These are phyloP conservation scores for Lactarius sanguifluus DNA, from an alignment of 768 basidiomycete genomes.

Conservation along the genomic window DNA sequence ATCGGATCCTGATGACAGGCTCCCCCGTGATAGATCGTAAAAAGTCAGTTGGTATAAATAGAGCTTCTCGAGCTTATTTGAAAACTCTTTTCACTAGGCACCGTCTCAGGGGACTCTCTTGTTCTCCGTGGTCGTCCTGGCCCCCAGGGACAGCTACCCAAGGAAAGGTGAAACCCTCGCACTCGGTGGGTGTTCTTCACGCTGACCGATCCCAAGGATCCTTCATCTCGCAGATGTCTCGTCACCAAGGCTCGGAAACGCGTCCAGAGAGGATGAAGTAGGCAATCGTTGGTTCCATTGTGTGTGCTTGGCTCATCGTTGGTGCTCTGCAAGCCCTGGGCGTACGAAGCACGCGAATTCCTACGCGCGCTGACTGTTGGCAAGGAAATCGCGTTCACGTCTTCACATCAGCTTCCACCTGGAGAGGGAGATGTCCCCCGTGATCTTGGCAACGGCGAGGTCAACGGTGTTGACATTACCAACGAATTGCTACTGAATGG, in stretches of 20 bases:
- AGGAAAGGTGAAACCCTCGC: slow-evolving; percentile 68
- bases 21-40: slow-evolving; percentile 48
- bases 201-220: slow-evolving; percentile 50
- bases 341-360: slow-evolving; percentile 92
- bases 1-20: background rate
- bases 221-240: slow-evolving; percentile 86
- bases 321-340: slow-evolving; percentile 61
- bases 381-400: slow-evolving; percentile 83
- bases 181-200: background rate
- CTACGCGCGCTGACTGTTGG: slow-evolving; percentile 83
- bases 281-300: slow-evolving; percentile 19
- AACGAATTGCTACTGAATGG: slow-evolving; percentile 80
- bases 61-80: slow-evolving; percentile 9
- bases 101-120: slow-evolving; percentile 88
- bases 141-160: slow-evolving; percentile 82
- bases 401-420: slow-evolving; percentile 75
- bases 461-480: slow-evolving; percentile 69
- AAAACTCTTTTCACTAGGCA: slow-evolving; percentile 50
- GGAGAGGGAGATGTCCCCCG: slow-evolving; percentile 69
- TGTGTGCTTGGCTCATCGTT: slow-evolving; percentile 14
- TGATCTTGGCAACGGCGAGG: slow-evolving; percentile 76
- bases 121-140: slow-evolving; percentile 75
- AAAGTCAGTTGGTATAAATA: slow-evolving; percentile 44
- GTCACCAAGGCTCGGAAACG: slow-evolving; percentile 82
- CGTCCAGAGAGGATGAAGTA: slow-evolving; percentile 87